These are phyloP conservation scores for Coemansia sp. DNA, from an alignment of 371 early-diverging fungal genomes.

Conservation along the genomic window DNA sequence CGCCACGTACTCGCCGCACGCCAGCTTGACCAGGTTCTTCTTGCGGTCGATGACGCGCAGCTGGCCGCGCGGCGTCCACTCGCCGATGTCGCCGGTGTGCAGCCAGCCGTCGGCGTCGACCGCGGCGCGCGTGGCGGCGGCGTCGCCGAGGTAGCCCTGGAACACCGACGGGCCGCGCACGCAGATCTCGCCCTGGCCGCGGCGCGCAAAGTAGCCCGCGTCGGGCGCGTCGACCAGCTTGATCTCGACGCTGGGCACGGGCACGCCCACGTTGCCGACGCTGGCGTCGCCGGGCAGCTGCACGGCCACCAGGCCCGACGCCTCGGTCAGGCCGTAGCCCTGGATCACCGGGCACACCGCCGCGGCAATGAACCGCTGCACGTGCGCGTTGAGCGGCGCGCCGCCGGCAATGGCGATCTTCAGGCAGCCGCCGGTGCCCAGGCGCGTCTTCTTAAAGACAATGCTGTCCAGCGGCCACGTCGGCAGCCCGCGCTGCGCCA, in stretches of 20 bases:
- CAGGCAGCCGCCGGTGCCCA: slow-evolving; percentile 90
- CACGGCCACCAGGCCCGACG: slow-evolving; percentile 63
- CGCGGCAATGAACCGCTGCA: slow-evolving; percentile 81
- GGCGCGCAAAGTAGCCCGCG: slow-evolving; percentile 65
- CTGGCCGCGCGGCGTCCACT: slow-evolving; percentile 66
- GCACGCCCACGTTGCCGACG: slow-evolving; percentile 74
- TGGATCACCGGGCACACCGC: slow-evolving; percentile 84
- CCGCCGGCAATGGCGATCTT: slow-evolving; percentile 89
- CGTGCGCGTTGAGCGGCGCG: slow-evolving; percentile 83
- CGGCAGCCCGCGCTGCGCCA: slow-evolving; percentile 60
- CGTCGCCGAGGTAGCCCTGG: slow-evolving; percentile 76
- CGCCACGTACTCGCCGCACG: slow-evolving; percentile 95
- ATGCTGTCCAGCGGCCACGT: slow-evolving; percentile 77
- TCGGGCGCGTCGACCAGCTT: slow-evolving; percentile 87
- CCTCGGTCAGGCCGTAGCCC: slow-evolving; percentile 82
- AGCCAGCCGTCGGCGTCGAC: slow-evolving; percentile 86
- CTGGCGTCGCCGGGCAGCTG: slow-evolving; percentile 64
- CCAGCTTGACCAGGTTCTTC: slow-evolving; percentile 86
- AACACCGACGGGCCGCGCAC: slow-evolving; percentile 78
- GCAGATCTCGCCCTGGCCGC: slow-evolving; percentile 83
- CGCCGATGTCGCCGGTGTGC: slow-evolving; percentile 93
- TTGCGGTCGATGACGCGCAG: slow-evolving; percentile 77
- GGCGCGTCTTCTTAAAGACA: slow-evolving; percentile 85
- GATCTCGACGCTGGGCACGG: slow-evolving; percentile 78
- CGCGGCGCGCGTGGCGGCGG: slow-evolving; percentile 66